Percentiles rank a stretch among this genome's conserved stretches.
These are phyloP conservation scores for Russula sp. DNA, from an alignment of 768 basidiomycete genomes.

Conservation along the genomic window DNA sequence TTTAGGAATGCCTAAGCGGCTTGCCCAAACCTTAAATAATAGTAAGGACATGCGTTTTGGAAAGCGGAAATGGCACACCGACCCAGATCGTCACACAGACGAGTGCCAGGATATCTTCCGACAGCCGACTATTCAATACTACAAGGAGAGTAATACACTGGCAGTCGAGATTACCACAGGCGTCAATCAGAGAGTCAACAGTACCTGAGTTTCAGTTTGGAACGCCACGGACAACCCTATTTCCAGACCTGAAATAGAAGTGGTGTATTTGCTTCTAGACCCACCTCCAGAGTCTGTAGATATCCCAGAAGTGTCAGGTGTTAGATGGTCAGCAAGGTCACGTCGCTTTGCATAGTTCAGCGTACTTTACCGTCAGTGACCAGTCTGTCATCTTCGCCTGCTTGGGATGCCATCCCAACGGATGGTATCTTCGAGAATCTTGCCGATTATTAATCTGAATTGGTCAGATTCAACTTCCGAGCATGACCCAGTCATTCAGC, in stretches of 20 bases:
- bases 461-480: conserved; percentile 98
- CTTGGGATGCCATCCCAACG: conserved; percentile 76
- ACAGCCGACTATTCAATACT: conserved; percentile 21
- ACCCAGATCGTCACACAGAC: not conserved
- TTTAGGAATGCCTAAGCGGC: not conserved
- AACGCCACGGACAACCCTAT: conserved; percentile 60
- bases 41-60: not conserved
- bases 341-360: conserved; percentile 7
- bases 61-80: not conserved
- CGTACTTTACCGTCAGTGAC: conserved; percentile 60
- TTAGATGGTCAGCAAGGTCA: conserved; percentile 22
- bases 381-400: conserved; percentile 46
- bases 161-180: conserved; percentile 68
- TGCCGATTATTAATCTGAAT: conserved; percentile 84
- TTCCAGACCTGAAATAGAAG: conserved; percentile 78
- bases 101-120: conserved; percentile 12
- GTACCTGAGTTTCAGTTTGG: conserved; percentile 75
- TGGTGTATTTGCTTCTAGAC: conserved; percentile 65
- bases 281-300: not conserved
- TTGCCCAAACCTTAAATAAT: not conserved
- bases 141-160: conserved; percentile 57
- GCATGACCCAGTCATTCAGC: conserved; percentile 71
- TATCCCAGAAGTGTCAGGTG: not conserved
- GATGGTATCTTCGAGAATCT: conserved; percentile 57
- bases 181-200: conserved; percentile 88